Conservation (phyloP, 2,329 filamentous ascomycete genomes). For the Tolypocladium sp. region DNA sequence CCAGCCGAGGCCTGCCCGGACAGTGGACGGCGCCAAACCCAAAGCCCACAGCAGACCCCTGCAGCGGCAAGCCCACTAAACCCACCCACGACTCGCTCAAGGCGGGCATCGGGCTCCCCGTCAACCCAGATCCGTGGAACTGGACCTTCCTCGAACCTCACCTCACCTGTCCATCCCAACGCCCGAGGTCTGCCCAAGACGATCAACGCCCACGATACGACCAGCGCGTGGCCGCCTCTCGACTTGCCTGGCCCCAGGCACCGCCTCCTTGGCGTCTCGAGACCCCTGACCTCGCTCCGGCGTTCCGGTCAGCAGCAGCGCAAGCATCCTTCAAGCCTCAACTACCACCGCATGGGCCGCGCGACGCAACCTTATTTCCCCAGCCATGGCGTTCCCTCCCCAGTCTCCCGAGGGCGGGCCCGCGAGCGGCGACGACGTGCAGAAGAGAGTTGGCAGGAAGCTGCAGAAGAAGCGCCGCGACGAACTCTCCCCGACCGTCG, state of each 20-base stretch:
- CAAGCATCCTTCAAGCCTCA: background rate
- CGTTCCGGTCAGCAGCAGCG: background rate
- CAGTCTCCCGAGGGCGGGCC: background rate
- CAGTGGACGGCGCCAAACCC: no score
- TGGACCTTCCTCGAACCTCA: background rate
- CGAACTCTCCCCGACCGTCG: constrained; percentile 25
- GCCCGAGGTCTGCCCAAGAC: background rate
- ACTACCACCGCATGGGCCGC: background rate
- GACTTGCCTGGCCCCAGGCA: background rate
- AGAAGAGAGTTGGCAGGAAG: constrained; percentile 19
- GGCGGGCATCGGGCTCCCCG: background rate
- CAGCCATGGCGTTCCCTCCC: constrained; percentile 1
- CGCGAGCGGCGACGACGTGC: background rate
- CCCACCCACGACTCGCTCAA: background rate
- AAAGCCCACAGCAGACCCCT: background rate
- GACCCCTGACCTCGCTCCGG: background rate
- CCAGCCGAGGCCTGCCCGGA: no score
- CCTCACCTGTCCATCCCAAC: background rate
- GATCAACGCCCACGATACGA: background rate
- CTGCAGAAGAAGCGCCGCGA: constrained; percentile 35
- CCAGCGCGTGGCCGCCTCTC: background rate
- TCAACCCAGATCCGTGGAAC: background rate
- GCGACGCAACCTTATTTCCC: background rate
- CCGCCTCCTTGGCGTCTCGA: background rate
- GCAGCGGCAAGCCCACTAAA: background rate